Evolutionary conservation across 495 filamentous ascomycete species (phyloP).

Genomic region (Xylaria longipes): DNA sequence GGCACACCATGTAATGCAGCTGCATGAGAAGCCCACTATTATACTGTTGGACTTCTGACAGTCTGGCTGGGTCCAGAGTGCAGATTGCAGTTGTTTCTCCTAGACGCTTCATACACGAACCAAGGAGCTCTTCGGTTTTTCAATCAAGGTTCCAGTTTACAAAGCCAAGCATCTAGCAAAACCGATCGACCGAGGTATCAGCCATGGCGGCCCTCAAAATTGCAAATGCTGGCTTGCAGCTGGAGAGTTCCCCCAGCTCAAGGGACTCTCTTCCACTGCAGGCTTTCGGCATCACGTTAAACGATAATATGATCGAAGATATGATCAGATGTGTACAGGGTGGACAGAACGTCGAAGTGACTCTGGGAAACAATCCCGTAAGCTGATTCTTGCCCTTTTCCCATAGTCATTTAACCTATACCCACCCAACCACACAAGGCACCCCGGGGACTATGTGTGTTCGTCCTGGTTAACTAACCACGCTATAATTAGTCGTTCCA

Average conservation of each 20-base stretch:
- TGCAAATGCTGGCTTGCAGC: slow-evolving; percentile 50
- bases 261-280: slow-evolving; percentile 47
- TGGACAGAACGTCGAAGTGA: slow-evolving; percentile 65
- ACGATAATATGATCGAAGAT: slow-evolving; percentile 70
- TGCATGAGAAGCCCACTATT: slow-evolving; percentile 43
- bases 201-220: slow-evolving; percentile 46
- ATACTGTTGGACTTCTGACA: slow-evolving; percentile 43
- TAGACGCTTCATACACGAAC: slow-evolving; percentile 27
- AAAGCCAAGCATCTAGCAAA: slow-evolving; percentile 19
- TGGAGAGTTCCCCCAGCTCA: slow-evolving; percentile 50
- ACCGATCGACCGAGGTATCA: slow-evolving; percentile 22
- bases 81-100: slow-evolving; percentile 37
- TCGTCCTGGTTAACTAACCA: slow-evolving; percentile 4
- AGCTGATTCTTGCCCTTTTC: slow-evolving; percentile 41
- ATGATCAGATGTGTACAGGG: slow-evolving; percentile 71
- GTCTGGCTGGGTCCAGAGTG: slow-evolving; percentile 44
- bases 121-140: slow-evolving; percentile 12
- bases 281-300: slow-evolving; percentile 69
- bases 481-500: slow-evolving; percentile 43
- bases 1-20: slow-evolving; percentile 42
- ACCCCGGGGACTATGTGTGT: not conserved
- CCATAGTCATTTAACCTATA: slow-evolving; percentile 27
- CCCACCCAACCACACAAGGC: slow-evolving; percentile 29
- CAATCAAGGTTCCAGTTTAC: not conserved
- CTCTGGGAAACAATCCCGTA: slow-evolving; percentile 62